Evolutionary conservation across 208 protist species (phyloP), one percentile per base, ranked within the genome.

Genomic region (Endotrypanum monterogeii): DNA sequence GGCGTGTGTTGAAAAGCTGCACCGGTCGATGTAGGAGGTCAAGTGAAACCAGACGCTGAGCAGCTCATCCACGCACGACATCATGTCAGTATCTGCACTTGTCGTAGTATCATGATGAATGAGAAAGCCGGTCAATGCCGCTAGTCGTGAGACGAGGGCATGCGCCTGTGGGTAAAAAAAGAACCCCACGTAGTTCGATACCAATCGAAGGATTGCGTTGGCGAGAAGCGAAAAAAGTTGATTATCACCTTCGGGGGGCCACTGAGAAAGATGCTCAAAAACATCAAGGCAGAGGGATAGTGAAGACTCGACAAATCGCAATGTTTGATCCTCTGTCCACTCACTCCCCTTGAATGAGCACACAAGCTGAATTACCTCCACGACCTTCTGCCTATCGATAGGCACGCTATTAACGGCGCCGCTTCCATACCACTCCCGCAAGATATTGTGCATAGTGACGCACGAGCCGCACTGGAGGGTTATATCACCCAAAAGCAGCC

Each of bases 21-120:
- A 81, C 52, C 80, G 74, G 39, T 84, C 67, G n/a, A 84, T 81
- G 71, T 79, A 67, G 39, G 68, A 73, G 14, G 74, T 78, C 32
- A 83, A 68, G 52, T 77, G 70, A 46, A 73, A 83, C 89, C 89
- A 93, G 35, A 78, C 73, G 55, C 84, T 87, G 30, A 97, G 73
- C 69, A 83, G 25, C 71, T 91, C 88, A 63, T 97, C 88, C 20
- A 97, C 71, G 50, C 80, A 83, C 35, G 90, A 83, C 86, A 94
- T 86, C 35, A 94, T 78, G 54, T 81, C 71, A 9, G 89, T 85
- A 71, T 92, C 80, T 48, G 89, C 82, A 51, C 83, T 83, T 71
- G 79, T 71, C 1, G 50, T 32, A 8, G 58, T 71, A 57, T 88
- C 84, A 61, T 83, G 56, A 23, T 60, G 68, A 57, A 94, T 86